Evolutionary conservation across 495 filamentous ascomycete genomes (phyloP).

Genomic region (Penicillium turbatum): DNA sequence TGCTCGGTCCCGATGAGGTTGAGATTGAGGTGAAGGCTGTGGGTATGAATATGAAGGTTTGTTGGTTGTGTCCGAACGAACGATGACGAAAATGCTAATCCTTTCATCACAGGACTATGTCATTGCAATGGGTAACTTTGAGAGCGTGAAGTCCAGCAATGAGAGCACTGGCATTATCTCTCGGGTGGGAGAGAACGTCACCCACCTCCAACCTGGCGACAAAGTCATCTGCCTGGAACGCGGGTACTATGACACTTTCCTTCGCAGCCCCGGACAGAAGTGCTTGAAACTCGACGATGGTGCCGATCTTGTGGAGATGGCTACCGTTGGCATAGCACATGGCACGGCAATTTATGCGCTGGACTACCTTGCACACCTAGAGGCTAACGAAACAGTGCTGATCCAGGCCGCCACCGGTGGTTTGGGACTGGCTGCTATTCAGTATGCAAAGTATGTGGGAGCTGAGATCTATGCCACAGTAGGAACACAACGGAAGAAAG

Average conservation of each 20-base stretch:
- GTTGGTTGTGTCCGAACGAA: no score
- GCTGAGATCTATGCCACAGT: constrained; percentile 3
- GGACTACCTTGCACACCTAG: neutral
- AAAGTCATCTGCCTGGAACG: neutral
- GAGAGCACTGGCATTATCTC: neutral
- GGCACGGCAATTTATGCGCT: neutral
- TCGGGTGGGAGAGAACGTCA: neutral
- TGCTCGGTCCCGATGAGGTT: constrained; percentile 1
- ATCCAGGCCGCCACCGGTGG: constrained; percentile 5
- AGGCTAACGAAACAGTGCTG: neutral
- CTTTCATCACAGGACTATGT: neutral
- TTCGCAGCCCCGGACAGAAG: neutral
- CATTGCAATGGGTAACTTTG: neutral
- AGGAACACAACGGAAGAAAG: neutral
- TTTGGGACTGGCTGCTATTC: constrained; percentile 1
- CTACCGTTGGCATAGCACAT: neutral
- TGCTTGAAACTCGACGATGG: neutral
- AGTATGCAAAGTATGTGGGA: constrained; percentile 1
- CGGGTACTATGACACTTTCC: neutral
- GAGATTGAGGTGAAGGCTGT: constrained; percentile 13
- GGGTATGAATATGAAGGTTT: constrained; percentile 9
- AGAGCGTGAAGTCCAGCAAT: neutral
- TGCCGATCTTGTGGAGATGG: neutral
- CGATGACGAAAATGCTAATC: no score
- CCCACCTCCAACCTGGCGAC: neutral